phyloP scores from a whole-genome alignment of 805 yeast species.

The Barnettozyma botsteinii region DNA sequence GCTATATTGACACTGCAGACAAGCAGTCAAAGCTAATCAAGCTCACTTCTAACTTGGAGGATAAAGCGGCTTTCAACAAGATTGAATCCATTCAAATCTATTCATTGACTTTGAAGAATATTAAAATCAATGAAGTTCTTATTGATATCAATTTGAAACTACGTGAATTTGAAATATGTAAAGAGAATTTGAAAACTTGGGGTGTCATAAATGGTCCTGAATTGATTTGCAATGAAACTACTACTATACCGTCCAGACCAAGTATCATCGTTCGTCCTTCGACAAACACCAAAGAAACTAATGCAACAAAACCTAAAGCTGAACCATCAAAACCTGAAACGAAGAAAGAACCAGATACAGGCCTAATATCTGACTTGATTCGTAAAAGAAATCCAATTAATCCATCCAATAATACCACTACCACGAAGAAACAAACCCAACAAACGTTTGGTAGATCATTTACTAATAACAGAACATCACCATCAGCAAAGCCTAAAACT shows the following conservation, averaged over 20 bases:
- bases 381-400: slow-evolving; percentile 11
- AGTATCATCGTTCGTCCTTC: neutral
- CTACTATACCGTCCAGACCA: neutral
- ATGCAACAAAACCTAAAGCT: neutral
- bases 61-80: slow-evolving; percentile 26
- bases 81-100: slow-evolving; percentile 36
- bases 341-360: slow-evolving; percentile 17
- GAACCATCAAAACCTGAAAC: slow-evolving; percentile 3
- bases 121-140: slow-evolving; percentile 16
- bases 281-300: neutral
- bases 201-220: slow-evolving; percentile 24
- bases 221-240: slow-evolving; percentile 2
- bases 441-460: slow-evolving; percentile 14
- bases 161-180: slow-evolving; percentile 8
- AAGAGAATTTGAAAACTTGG: slow-evolving; percentile 17
- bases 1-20: slow-evolving; percentile 20
- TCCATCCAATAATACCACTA: neutral
- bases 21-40: slow-evolving; percentile 12
- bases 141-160: slow-evolving; percentile 10
- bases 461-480: slow-evolving; percentile 1
- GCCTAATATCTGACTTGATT: slow-evolving; percentile 13
- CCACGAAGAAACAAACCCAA: slow-evolving; percentile 12
- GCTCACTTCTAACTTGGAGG: slow-evolving; percentile 24
- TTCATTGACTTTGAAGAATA: slow-evolving; percentile 26
- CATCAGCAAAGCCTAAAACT: slow-evolving; percentile 2